Evolutionary conservation across 371 early-diverging fungal species (phyloP), one percentile per base, ranked within the genome.

Genomic region (Sporodiniella umbellata): DNA sequence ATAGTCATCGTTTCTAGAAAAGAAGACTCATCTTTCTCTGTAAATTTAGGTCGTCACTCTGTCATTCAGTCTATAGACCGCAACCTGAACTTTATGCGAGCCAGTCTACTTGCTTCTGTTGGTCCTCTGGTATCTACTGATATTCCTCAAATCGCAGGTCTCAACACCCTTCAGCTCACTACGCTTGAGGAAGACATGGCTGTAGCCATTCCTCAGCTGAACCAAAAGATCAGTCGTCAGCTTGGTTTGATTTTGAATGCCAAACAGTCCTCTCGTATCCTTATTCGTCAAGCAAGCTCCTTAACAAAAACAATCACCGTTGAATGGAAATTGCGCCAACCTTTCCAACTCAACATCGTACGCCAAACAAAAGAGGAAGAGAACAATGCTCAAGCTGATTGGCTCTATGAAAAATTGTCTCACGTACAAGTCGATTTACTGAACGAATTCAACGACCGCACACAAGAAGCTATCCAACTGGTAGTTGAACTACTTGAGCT

Each of bases 191-290:
- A 19, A 8, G 7, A 18, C 5, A 8, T 40, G 15, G 8, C 10
- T 8, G 21, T 8, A 1, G 40, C 18, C 5, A 8, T 40, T 21
- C 22, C 52, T 24, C 26, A 39, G 1, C 45, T 69, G 14, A 69
- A 69, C 26, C 51, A 62, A 31, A 60, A 60, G 23, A 51, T 69
- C 33, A 57, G 66, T 17, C 55, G 56, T 49, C 66, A 69, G 28
- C 53, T 69, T 31, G 70, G 66, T 4, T 45, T 54, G 5, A 60
- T 66, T 4, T 44, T 69, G 12, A 62, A 63, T 33, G 66, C 66
- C 21, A 37, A 63, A 31, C 56, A 62, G 43, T 45, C 68, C 2
- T 54, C 68, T 11, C 15, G 40, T 31, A 61, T 58, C 15, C 46
- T 68, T 11, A 55, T 68, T 8, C 51, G 62, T 19, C 65, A 64